Base-by-base conservation (phyloP, 208 protist species). In the Leishmania mexicana region DNA sequence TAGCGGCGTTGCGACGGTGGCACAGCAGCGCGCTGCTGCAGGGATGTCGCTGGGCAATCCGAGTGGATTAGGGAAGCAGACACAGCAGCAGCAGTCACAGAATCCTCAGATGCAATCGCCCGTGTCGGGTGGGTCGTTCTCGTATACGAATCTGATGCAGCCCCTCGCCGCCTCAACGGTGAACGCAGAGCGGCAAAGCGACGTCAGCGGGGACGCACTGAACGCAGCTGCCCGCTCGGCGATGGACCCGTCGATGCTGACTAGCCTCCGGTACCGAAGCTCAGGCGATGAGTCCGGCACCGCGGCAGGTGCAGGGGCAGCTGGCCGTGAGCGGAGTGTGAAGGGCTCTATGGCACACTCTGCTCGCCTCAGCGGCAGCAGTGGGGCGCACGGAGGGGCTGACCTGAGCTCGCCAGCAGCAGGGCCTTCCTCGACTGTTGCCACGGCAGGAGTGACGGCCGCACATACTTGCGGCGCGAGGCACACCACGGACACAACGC, bases 401-500 rank as follows among this genome's bases (percentile, higher is more conserved):
- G 49, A 49, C 19, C 1, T 13, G 62, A 42, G 45, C 38, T 11
- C 42, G 53, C 21, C 72, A 57, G 49, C 64, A 79, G 72, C 72
- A 78, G 42, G 70, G 38, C 45, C 70, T 15, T 74, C 70, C 70
- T 74, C 70, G 47, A 5, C 45, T 45, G 45, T 54, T 51, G 7
- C 19, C 38, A 57, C 53, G 40, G 35, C 58, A 19, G 75, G 53
- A 67, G 75, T 40, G 24, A 65, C 51, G 6, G 13, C 42, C 19
- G 51, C 72, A 31, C 67, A 38, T 24, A 10, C 60, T 45, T 38
- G 53, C 1, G 51, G 54, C 1, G 53, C 38, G 19, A 81, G 76
- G 64, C 64, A 78, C 58, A 42, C 78, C 10, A 75, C 72, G 1
- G 82, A 82, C 64, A 85, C 82, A 10, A 81, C 82, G n/a, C 82